Evolutionary conservation across 441 rosid species (phyloP), one percentile per base, ranked within the genome.

Genomic region (Isatis lusitanica): DNA sequence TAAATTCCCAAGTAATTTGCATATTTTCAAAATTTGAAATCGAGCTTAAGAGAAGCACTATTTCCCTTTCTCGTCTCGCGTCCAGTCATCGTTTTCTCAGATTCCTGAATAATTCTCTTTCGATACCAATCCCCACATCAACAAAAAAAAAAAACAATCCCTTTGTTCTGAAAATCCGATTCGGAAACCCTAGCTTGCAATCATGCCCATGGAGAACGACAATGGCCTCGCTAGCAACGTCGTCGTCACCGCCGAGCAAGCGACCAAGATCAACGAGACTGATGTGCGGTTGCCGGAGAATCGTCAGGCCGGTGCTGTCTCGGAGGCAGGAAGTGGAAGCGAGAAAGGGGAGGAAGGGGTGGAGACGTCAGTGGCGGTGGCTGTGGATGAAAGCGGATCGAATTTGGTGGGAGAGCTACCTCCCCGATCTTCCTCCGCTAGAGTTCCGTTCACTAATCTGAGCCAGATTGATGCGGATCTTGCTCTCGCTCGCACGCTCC

Each of bases 381-480:
- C 53, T 38, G 77, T 59, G 24, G 81, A 82, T 8, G 80, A 50
- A 31, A 69, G 24, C 74, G 70, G 68, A 63, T 79, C 78, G 68
- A 62, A 58, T 50, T 40, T 9, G 71, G 83, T 55, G 40, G 78
- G 46, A 11, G 77, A 76, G 17, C 80, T 78, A 57, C 78, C 72
- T 30, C 81, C 62, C 40, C 85, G 76, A 58, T 52, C 84, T 33
- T 57, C 85, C 38, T 70, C 89, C 1, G 52, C 71, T 35, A 82
- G 96, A 75, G 90, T 90, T 81, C 95, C 97, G 28, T 94, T 94
- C 74, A 82, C 90, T 72, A 78, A 84, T 79, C 88, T 92, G 18
- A 89, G 87, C 68, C 99, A 90, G 84, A 85, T 89, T 51, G 99
- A 94, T 77, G 94, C 99, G 18, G 97, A 92, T 86, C 93, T 87